These are phyloP conservation scores for Fremontodendron californicum DNA, from an alignment of 345 rosid genomes.

Conservation along the genomic window DNA sequence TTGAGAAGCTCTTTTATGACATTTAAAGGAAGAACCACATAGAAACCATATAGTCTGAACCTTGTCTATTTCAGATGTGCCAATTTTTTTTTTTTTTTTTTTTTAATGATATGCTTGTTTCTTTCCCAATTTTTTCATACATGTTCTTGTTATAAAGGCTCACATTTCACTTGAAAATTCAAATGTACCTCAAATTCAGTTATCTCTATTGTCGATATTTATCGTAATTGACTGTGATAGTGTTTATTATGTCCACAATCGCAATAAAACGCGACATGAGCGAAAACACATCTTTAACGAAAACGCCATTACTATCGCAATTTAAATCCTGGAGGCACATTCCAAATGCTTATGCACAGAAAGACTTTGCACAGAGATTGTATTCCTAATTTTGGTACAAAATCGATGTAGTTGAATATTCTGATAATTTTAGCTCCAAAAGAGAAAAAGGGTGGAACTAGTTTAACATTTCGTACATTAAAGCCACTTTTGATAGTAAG, in stretches of 20 bases:
- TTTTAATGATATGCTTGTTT: too few species aligned
- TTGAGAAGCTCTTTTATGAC: constrained; percentile 56
- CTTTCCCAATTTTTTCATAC: not conserved
- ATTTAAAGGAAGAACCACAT: constrained; percentile 13
- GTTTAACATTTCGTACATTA: not conserved
- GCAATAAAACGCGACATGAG: too few species aligned
- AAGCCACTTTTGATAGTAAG: not conserved
- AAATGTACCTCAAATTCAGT: not conserved
- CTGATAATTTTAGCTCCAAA: too few species aligned
- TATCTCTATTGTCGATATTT: too few species aligned
- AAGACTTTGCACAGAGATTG: not conserved
- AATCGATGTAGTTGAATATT: not conserved
- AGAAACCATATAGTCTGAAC: not conserved
- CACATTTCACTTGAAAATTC: not conserved
- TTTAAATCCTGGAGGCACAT: not conserved
- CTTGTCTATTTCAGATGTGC: too few species aligned
- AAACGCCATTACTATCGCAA: too few species aligned
- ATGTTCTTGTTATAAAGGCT: not conserved
- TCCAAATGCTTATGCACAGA: not conserved
- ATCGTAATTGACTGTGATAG: too few species aligned
- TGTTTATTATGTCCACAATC: too few species aligned
- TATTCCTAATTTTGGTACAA: not conserved
- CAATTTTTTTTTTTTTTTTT: too few species aligned
- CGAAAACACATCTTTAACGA: too few species aligned
- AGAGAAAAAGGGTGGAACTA: not conserved